Conservation (phyloP, 106 monocot genomes). For the Phalaenopsis aphrodite region DNA sequence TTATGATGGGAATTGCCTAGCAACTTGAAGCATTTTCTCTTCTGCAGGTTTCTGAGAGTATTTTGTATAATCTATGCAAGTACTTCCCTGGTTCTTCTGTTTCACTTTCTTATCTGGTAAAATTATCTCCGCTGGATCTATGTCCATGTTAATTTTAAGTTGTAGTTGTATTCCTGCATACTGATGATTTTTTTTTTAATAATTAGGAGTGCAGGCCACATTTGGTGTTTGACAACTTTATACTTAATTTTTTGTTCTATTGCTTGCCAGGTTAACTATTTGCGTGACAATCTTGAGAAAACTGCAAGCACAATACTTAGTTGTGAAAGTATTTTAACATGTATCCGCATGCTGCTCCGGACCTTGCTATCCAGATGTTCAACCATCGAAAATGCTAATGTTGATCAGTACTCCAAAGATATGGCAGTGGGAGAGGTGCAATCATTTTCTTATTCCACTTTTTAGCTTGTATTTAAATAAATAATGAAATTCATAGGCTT, state of each 20-base stretch:
- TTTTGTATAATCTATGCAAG: slow-evolving; percentile 53
- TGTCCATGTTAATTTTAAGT: slow-evolving; percentile 1
- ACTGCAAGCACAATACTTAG: slow-evolving; percentile 15
- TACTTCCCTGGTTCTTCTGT: slow-evolving; percentile 29
- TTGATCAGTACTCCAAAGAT: slow-evolving; percentile 3
- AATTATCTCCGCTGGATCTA: not conserved
- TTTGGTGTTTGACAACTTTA: not conserved
- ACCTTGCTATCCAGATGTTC: slow-evolving; percentile 17
- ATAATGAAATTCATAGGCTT: not conserved
- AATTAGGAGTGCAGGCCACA: not conserved
- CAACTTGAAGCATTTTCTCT: slow-evolving; percentile 3
- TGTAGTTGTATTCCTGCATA: not conserved
- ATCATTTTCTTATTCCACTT: not conserved
- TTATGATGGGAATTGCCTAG: not conserved
- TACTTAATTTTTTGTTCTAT: slow-evolving; percentile 3
- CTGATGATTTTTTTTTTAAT: not conserved
- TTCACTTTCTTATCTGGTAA: slow-evolving; percentile 51
- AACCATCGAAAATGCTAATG: slow-evolving; percentile 12
- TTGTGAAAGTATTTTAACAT: slow-evolving; percentile 30
- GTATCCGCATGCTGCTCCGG: slow-evolving; percentile 34
- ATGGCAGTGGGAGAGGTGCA: slow-evolving; percentile 31
- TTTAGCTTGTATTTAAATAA: not conserved
- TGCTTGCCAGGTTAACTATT: slow-evolving; percentile 26
- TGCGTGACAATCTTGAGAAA: slow-evolving; percentile 29
- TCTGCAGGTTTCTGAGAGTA: slow-evolving; percentile 41